phyloP scores from a whole-genome alignment of 2,329 filamentous ascomycete species.

The Ascochyta clinopodiicola region DNA sequence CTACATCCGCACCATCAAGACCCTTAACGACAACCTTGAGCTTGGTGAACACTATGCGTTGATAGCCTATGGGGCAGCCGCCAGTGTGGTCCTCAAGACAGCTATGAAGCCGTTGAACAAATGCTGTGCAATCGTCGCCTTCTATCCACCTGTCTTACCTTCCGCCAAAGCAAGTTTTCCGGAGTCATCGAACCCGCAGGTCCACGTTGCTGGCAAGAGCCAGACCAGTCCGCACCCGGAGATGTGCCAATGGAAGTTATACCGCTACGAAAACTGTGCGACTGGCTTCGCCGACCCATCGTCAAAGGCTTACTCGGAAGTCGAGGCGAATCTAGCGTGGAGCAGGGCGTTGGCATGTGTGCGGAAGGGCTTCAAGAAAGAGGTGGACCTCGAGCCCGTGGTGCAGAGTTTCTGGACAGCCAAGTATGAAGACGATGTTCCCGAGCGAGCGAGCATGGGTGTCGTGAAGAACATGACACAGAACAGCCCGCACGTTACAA shows the following conservation, averaged over 20 bases:
- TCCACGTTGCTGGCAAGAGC: slow-evolving; percentile 51
- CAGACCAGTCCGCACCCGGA: slow-evolving; percentile 36
- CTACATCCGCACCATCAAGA: slow-evolving; percentile 44
- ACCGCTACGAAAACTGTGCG: slow-evolving; percentile 48
- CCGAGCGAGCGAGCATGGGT: slow-evolving; percentile 40
- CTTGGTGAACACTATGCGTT: slow-evolving; percentile 47
- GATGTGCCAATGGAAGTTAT: slow-evolving; percentile 48
- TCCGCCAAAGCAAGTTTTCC: slow-evolving; percentile 49
- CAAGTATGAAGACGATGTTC: slow-evolving; percentile 42
- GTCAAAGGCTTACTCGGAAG: slow-evolving; percentile 47
- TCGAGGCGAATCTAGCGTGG: slow-evolving; percentile 52
- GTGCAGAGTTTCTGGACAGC: slow-evolving; percentile 43
- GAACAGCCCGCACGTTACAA: slow-evolving; percentile 43
- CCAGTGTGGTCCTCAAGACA: slow-evolving; percentile 48
- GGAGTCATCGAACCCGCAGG: slow-evolving; percentile 43
- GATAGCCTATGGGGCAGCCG: slow-evolving; percentile 52
- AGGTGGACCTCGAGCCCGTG: slow-evolving; percentile 43
- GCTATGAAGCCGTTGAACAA: slow-evolving; percentile 51
- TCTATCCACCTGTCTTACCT: slow-evolving; percentile 51
- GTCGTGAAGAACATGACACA: slow-evolving; percentile 43
- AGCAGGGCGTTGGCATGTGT: slow-evolving; percentile 50
- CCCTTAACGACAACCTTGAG: slow-evolving; percentile 49
- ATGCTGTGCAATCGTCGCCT: slow-evolving; percentile 50
- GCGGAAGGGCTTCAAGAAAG: slow-evolving; percentile 46
- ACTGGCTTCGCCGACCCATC: slow-evolving; percentile 53